phyloP scores from a whole-genome alignment of 495 filamentous ascomycete species.

The Amniculicola lignicola region DNA sequence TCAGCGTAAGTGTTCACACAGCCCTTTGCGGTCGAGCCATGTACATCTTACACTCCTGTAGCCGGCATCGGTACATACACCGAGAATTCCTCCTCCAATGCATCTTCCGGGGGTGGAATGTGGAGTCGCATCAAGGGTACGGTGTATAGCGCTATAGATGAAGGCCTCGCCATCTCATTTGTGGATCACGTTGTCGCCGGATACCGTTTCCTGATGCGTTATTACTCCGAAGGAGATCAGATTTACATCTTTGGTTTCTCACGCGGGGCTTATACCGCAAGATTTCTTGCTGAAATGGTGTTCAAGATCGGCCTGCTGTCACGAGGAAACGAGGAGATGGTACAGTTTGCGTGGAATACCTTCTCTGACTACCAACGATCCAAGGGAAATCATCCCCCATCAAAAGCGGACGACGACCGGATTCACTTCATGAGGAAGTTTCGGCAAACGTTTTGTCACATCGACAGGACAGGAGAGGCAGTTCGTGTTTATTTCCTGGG shows the following conservation, averaged over 20 bases:
- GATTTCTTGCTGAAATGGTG: constrained; percentile 27
- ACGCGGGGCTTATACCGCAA: constrained; percentile 33
- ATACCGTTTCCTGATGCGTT: constrained; percentile 19
- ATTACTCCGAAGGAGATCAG: constrained; percentile 26
- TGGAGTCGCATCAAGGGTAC: neutral
- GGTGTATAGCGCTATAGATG: constrained; percentile 5
- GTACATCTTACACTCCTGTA: neutral
- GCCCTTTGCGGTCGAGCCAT: neutral
- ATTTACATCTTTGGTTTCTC: constrained; percentile 35
- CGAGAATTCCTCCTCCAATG: neutral
- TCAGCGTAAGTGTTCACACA: constrained; percentile 26
- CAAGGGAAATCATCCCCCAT: neutral
- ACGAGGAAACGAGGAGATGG: constrained; percentile 24
- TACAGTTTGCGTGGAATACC: constrained; percentile 16
- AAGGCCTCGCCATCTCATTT: constrained; percentile 16
- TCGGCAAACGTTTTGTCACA: constrained; percentile 10
- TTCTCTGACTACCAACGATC: constrained; percentile 8
- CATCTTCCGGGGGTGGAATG: neutral
- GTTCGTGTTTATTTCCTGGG: constrained; percentile 21
- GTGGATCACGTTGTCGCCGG: constrained; percentile 18
- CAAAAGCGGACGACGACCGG: neutral
- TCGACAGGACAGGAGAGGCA: neutral
- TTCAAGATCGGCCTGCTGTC: constrained; percentile 26
- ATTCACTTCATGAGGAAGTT: constrained; percentile 1
- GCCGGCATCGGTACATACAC: constrained; percentile 26